Evolutionary conservation across 495 filamentous ascomycete genomes (phyloP).

Genomic region (Penicillium steckii): DNA sequence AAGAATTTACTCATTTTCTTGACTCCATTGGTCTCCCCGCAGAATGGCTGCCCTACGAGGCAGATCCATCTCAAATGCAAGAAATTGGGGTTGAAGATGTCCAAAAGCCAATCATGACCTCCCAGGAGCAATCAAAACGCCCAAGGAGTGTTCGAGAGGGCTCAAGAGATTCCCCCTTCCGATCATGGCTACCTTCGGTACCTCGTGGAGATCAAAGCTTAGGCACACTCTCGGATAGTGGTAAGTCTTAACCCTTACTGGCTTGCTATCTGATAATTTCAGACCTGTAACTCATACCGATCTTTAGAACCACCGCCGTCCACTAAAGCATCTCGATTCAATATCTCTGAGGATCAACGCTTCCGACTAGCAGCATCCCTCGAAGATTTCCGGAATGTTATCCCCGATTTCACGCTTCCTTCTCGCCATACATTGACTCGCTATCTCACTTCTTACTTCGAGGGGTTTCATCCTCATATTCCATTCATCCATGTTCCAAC

Average conservation of each 20-base stretch:
- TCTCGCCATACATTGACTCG: constrained; percentile 39
- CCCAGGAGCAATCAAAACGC: constrained; percentile 22
- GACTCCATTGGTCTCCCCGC: constrained; percentile 40
- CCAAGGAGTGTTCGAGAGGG: constrained; percentile 21
- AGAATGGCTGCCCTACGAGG: constrained; percentile 38
- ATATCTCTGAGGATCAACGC: constrained; percentile 38
- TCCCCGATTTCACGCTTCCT: constrained; percentile 37
- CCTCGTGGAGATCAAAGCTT: constrained; percentile 38
- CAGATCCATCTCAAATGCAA: constrained; percentile 29
- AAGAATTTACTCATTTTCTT: constrained; percentile 42
- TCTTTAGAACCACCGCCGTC: constrained; percentile 32
- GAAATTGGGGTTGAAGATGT: constrained; percentile 23
- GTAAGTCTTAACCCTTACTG: constrained; percentile 13
- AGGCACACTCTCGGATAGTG: constrained; percentile 34
- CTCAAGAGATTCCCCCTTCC: constrained; percentile 39
- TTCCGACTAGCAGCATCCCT: constrained; percentile 34
- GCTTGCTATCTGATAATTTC: neutral
- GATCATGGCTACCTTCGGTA: constrained; percentile 42
- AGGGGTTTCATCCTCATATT: constrained; percentile 38
- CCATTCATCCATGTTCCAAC: constrained; percentile 38
- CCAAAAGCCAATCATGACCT: constrained; percentile 13
- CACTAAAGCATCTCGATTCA: constrained; percentile 25
- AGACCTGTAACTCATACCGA: neutral
- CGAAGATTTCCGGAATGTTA: constrained; percentile 38
- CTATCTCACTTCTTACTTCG: constrained; percentile 39